phyloP scores from a whole-genome alignment of 2,329 filamentous ascomycete species.

The Pestalotiopsis sp. region DNA sequence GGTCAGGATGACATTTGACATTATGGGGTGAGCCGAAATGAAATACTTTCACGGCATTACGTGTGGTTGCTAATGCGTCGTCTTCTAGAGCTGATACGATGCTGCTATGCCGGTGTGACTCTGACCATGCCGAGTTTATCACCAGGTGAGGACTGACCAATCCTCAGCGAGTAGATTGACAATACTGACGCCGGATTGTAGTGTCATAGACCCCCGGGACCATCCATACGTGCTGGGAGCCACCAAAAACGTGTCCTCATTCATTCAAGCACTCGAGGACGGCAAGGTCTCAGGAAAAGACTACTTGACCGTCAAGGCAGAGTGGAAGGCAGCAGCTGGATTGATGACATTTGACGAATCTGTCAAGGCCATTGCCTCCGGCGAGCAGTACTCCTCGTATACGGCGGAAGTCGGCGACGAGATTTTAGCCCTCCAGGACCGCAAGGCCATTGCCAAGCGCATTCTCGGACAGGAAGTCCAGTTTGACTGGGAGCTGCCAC shows the following conservation, averaged over 20 bases:
- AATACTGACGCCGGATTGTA: slow-evolving; percentile 12
- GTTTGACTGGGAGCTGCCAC: slow-evolving; percentile 39
- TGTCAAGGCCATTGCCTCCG: slow-evolving; percentile 27
- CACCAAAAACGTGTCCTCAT: slow-evolving; percentile 31
- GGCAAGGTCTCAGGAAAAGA: slow-evolving; percentile 28
- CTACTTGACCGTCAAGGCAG: slow-evolving; percentile 27
- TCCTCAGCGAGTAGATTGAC: neutral
- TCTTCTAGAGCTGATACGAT: slow-evolving; percentile 35
- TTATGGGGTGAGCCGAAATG: slow-evolving; percentile 29
- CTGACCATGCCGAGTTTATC: slow-evolving; percentile 40
- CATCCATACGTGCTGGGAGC: slow-evolving; percentile 42
- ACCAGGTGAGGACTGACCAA: slow-evolving; percentile 18
- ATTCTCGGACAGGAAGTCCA: slow-evolving; percentile 25
- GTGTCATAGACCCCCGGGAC: slow-evolving; percentile 38
- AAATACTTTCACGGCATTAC: no score
- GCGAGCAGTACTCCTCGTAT: slow-evolving; percentile 30
- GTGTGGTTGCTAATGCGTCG: neutral
- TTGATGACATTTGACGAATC: slow-evolving; percentile 39
- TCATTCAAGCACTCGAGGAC: slow-evolving; percentile 26
- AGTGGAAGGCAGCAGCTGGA: slow-evolving; percentile 34
- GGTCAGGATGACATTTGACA: slow-evolving; percentile 41
- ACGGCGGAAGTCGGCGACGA: slow-evolving; percentile 9
- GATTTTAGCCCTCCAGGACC: neutral
- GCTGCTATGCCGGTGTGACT: slow-evolving; percentile 40
- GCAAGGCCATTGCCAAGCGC: slow-evolving; percentile 22